Evolutionary conservation across 176 grass and related monocot genomes (phyloP), one percentile per base, ranked within the genome.

Genomic region (Neostapfia colusana): DNA sequence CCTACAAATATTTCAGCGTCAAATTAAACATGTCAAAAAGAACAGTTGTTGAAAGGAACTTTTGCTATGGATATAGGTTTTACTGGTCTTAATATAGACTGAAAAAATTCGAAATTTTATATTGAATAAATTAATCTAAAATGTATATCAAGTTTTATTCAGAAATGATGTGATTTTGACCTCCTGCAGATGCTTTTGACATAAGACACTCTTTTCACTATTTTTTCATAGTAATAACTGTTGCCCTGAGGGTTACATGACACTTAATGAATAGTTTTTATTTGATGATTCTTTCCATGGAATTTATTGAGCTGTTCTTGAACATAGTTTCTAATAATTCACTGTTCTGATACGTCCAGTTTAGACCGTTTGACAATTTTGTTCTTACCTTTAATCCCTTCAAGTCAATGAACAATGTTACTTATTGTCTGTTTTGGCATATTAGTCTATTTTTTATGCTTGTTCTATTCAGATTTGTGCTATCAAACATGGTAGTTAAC

Each of bases 371-470:
- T 54, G 34, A 43, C 41, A 42, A 66, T 79, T 25, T 44, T 83
- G 42, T 44, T 68, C 31, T 34, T 72, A 31, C 46, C 17, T 61
- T 60, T 42, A 63, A 4, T 63, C 3, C 0, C 31, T 53, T 20
- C 0, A 10, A 39, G 5, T 31, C 40, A 15, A 10, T 20, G 18
- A 4, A 61, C 54, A 16, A 68, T 64, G 40, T 63, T 50, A 24
- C 14, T 67, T 78, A 15, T 71, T 69, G 27, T 55, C 6, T 77
- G 20, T 72, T 13, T 54, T 81, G 63, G 36, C 34, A 69, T 42
- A 14, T 44, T 15, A 44, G 3, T 61, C 24, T 31, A 61, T 75
- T 75, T 31, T 61, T 2, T 49, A 24, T 64, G 11, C 18, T 35
- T 48, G 4, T 63, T 2, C 45, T 76, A 43, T 31, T 23, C 25